Evolutionary conservation across 2,329 filamentous ascomycete genomes (phyloP).

Genomic region (Didymella keratinophila): DNA sequence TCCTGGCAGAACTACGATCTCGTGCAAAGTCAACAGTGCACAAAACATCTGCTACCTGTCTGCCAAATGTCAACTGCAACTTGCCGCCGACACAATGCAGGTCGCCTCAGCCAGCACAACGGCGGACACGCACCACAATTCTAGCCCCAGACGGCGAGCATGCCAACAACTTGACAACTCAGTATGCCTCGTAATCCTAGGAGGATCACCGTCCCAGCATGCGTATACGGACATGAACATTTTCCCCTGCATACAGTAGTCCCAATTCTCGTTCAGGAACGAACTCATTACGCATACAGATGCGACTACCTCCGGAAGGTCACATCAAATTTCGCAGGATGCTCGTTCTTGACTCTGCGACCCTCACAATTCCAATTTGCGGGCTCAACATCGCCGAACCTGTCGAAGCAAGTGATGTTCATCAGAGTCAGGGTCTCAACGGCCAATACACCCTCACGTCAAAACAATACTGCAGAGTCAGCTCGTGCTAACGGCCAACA

Average conservation of each 20-base stretch:
- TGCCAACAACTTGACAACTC: neutral
- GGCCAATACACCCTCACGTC: constrained; percentile 16
- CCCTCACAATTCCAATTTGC: neutral
- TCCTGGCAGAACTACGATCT: constrained; percentile 2
- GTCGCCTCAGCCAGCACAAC: constrained; percentile 11
- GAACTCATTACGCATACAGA: constrained; percentile 1
- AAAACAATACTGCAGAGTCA: constrained; percentile 2
- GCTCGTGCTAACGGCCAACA: constrained; percentile 2
- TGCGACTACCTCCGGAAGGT: constrained; percentile 1
- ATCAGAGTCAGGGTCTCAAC: constrained; percentile 6
- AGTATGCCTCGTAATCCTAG: constrained; percentile 5
- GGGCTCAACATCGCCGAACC: neutral
- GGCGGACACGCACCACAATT: constrained; percentile 1
- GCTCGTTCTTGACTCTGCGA: neutral
- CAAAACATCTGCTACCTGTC: constrained; percentile 8
- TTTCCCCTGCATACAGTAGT: constrained; percentile 14
- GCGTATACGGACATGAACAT: constrained; percentile 1
- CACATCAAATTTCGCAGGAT: neutral
- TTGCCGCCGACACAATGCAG: constrained; percentile 19
- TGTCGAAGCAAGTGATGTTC: neutral
- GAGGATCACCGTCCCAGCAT: constrained; percentile 2
- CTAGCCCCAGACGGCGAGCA: neutral
- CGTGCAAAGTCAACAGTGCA: constrained; percentile 18
- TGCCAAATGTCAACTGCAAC: constrained; percentile 15
- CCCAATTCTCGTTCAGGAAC: constrained; percentile 13